Conservation (phyloP, 768 basidiomycete genomes). For the Suillus bovinus region DNA sequence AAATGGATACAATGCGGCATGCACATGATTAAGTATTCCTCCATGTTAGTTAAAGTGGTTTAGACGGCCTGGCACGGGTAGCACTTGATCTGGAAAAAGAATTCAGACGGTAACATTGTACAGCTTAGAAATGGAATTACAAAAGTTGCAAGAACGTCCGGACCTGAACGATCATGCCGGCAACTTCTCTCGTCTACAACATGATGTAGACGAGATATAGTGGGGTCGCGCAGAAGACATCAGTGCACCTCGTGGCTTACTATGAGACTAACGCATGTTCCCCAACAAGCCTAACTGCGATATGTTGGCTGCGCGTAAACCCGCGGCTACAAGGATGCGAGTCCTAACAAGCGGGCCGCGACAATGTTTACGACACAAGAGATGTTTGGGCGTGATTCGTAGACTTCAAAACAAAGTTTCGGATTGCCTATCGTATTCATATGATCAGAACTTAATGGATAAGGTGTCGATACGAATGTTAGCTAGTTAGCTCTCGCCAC, state of each 20-base stretch:
- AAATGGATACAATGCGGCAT: neutral
- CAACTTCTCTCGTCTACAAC: slow-evolving; percentile 13
- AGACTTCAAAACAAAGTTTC: slow-evolving; percentile 9
- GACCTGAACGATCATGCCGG: slow-evolving; percentile 12
- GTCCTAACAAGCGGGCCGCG: slow-evolving; percentile 8
- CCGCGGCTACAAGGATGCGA: slow-evolving; percentile 24
- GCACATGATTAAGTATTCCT: neutral
- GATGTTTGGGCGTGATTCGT: neutral
- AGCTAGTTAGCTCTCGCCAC: too few relatives aligned
- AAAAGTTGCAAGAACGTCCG: slow-evolving; percentile 3
- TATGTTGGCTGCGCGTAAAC: slow-evolving; percentile 20
- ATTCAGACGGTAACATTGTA: neutral
- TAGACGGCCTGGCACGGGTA: neutral
- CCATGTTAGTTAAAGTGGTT: too few relatives aligned
- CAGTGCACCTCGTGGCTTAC: slow-evolving; percentile 12
- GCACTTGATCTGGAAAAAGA: neutral
- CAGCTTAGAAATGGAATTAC: neutral
- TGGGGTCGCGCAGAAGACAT: slow-evolving; percentile 9
- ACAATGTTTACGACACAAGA: slow-evolving; percentile 7
- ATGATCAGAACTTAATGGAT: neutral
- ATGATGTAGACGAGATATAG: slow-evolving; percentile 13
- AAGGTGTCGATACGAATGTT: neutral
- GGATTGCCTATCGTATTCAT: slow-evolving; percentile 1
- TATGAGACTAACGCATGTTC: slow-evolving; percentile 6
- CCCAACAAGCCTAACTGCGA: slow-evolving; percentile 1